Evolutionary conservation across 1,139 yeast species (phyloP).

Genomic region (Casaregolazyma suthepensis): DNA sequence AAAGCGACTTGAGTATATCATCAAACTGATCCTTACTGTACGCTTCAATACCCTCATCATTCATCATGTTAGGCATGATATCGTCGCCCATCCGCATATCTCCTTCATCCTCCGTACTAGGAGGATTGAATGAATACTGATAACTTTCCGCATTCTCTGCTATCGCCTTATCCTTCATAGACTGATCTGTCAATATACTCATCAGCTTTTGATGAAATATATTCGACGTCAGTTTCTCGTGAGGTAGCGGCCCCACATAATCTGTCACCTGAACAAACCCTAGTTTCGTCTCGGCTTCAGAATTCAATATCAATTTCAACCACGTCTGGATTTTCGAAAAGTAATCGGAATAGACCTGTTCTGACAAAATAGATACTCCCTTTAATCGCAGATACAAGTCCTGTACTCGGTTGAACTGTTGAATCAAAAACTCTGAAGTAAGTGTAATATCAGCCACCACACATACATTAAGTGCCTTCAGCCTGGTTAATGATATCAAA

Average conservation of each 20-base stretch:
- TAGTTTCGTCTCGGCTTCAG: not conserved
- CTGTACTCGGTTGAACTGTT: not conserved
- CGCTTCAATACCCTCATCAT: not conserved
- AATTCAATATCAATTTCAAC: not conserved
- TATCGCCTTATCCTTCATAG: not conserved
- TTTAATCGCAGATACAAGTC: slow-evolving; percentile 1
- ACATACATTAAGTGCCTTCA: slow-evolving; percentile 12
- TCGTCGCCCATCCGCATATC: not conserved
- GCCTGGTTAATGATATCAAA: slow-evolving; percentile 31
- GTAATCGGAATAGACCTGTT: slow-evolving; percentile 1
- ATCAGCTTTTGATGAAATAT: not conserved
- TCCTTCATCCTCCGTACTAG: not conserved
- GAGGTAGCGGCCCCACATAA: not conserved
- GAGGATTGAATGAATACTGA: not conserved
- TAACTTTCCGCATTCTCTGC: not conserved
- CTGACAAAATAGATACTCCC: not conserved
- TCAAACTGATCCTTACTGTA: not conserved
- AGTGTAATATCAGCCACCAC: not conserved
- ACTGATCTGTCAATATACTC: not conserved
- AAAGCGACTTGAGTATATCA: not conserved
- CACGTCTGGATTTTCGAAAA: not conserved
- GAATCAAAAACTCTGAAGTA: not conserved
- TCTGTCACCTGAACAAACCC: not conserved
- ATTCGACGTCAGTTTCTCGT: not conserved
- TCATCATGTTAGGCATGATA: not conserved